Evolutionary conservation across 768 basidiomycete species (phyloP).

Genomic region (Sporobolomyces pararoseus): DNA sequence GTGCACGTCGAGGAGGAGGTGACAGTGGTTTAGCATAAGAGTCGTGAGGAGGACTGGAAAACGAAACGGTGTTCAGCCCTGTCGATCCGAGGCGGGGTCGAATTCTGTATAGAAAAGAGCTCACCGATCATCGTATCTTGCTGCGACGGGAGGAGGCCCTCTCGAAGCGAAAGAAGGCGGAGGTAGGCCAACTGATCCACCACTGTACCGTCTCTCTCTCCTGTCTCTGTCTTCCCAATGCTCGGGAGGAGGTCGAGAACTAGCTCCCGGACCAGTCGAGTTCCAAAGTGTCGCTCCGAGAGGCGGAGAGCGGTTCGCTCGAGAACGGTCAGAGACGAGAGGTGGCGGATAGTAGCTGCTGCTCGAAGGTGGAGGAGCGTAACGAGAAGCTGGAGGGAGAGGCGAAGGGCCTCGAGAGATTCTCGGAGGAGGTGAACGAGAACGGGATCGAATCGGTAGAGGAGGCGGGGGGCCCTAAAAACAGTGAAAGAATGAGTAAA

Average conservation of each 20-base stretch:
- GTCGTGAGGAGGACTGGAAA: background rate
- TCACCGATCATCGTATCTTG: background rate
- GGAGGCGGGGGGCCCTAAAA: slow-evolving; percentile 6
- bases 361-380: background rate
- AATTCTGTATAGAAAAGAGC: background rate
- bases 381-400: background rate
- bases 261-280: background rate
- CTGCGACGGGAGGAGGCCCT: background rate
- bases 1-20: background rate
- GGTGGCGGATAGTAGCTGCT: background rate
- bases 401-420: background rate
- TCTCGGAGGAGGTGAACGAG: background rate
- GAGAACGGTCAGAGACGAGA: background rate
- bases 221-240: background rate
- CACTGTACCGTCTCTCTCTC: background rate
- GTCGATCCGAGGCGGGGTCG: background rate
- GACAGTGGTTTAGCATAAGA: background rate
- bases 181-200: background rate
- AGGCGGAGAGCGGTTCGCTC: background rate
- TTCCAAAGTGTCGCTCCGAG: background rate
- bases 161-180: background rate
- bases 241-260: background rate
- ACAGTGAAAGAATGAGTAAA: too few species aligned
- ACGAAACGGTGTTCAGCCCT: too few species aligned
- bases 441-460: background rate